Evolutionary conservation across 116 monocot genomes (phyloP).

Genomic region (Iris pallida): DNA sequence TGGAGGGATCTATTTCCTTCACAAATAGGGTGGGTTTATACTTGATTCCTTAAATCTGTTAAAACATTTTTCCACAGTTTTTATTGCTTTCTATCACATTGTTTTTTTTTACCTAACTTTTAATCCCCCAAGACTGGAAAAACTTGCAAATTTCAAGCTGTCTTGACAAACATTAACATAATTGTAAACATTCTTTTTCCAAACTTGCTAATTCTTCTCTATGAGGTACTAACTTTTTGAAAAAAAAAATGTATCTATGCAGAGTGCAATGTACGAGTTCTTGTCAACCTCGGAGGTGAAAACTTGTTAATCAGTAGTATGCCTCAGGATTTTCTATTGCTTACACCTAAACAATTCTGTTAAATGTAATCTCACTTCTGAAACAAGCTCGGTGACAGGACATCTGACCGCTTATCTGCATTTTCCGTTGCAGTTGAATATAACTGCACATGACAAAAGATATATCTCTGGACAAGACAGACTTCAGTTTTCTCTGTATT

Average conservation of each 20-base stretch:
- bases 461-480: conserved; percentile 27
- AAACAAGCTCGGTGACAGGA: neutral
- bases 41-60: too few relatives aligned
- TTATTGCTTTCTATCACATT: too few relatives aligned
- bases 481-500: conserved; percentile 7
- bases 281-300: conserved; percentile 51
- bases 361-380: conserved; percentile 2
- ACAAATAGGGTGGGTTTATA: too few relatives aligned
- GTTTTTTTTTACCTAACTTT: neutral
- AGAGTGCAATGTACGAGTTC: conserved; percentile 66
- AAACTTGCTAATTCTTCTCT: neutral
- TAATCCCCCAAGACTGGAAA: neutral
- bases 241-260: conserved; percentile 15
- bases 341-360: neutral
- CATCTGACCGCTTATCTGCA: neutral
- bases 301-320: conserved; percentile 8
- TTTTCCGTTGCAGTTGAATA: conserved; percentile 27
- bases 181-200: neutral
- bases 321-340: conserved; percentile 2
- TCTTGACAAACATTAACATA: neutral
- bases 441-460: conserved; percentile 24
- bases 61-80: too few relatives aligned
- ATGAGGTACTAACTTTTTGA: neutral
- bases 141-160: neutral
- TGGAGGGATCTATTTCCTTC: too few relatives aligned